A percentile compares a stretch with the other conserved stretches of the same genome.
Evolutionary conservation across 129 eudicot species (phyloP).

Genomic region (Helianthus tuberosus): DNA sequence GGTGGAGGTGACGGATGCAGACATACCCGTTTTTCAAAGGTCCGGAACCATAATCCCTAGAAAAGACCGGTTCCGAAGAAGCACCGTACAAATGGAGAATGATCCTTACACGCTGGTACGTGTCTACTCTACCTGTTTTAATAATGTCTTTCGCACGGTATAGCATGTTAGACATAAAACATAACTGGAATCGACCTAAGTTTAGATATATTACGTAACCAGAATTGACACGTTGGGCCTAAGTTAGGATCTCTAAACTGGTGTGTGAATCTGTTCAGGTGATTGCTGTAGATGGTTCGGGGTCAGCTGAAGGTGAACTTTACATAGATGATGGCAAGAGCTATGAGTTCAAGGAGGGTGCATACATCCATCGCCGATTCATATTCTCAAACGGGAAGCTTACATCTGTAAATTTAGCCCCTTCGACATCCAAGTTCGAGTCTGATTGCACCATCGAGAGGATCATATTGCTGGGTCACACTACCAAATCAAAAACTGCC

Average conservation of each 20-base stretch:
- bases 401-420: constrained; percentile 58
- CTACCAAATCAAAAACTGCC: constrained; percentile 57
- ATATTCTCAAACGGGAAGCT: constrained; percentile 71
- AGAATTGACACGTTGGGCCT: too few relatives aligned
- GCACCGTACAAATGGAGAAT: constrained; percentile 91
- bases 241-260: not conserved
- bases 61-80: constrained; percentile 91
- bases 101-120: constrained; percentile 97
- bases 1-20: constrained; percentile 70
- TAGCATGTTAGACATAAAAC: too few relatives aligned
- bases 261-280: constrained; percentile 43
- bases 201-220: too few relatives aligned
- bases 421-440: constrained; percentile 40
- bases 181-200: too few relatives aligned
- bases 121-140: not conserved
- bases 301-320: constrained; percentile 87
- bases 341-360: constrained; percentile 76
- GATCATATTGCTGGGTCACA: constrained; percentile 71
- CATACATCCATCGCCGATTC: constrained; percentile 82
- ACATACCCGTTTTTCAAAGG: constrained; percentile 81
- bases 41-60: constrained; percentile 94
- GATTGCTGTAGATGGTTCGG: constrained; percentile 81
- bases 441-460: constrained; percentile 78
- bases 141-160: too few relatives aligned
- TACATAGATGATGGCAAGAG: constrained; percentile 94